These are phyloP conservation scores for Euphorbia peplus DNA, from an alignment of 345 rosid species.

Conservation along the genomic window DNA sequence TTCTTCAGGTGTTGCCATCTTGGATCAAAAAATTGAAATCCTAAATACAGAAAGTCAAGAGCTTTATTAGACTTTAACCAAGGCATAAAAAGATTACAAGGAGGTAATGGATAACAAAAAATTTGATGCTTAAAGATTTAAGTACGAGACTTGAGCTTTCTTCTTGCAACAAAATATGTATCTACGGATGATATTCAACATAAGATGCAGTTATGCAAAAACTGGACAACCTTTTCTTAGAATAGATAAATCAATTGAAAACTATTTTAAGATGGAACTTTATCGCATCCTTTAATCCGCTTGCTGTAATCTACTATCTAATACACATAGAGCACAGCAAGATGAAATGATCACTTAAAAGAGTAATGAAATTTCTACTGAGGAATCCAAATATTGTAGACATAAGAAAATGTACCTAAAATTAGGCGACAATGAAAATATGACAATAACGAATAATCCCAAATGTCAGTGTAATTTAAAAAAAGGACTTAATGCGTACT, in stretches of 20 bases:
- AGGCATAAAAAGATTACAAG: not conserved
- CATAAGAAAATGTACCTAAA: not conserved
- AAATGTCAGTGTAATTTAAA: not conserved
- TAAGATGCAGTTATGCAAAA: no score
- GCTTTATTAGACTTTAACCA: not conserved
- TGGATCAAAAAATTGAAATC: slow-evolving; percentile 9
- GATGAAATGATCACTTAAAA: not conserved
- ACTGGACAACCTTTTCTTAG: not conserved
- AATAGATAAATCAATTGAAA: not conserved
- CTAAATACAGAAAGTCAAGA: slow-evolving; percentile 15
- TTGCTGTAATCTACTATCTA: not conserved
- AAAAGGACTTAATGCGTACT: no score
- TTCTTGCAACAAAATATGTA: not conserved
- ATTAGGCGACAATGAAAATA: not conserved
- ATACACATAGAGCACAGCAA: not conserved
- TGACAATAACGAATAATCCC: not conserved
- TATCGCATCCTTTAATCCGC: not conserved
- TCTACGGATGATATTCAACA: not conserved
- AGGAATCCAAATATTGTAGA: not conserved
- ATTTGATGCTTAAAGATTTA: not conserved
- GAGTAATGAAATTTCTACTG: not conserved
- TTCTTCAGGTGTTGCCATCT: slow-evolving; percentile 15
- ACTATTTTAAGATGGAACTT: no score
- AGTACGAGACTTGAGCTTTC: slow-evolving; percentile 7
- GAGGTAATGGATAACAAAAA: not conserved